Evolutionary conservation across 2,329 filamentous ascomycete genomes (phyloP).

Genomic region (Pseudopithomyces chartarum): DNA sequence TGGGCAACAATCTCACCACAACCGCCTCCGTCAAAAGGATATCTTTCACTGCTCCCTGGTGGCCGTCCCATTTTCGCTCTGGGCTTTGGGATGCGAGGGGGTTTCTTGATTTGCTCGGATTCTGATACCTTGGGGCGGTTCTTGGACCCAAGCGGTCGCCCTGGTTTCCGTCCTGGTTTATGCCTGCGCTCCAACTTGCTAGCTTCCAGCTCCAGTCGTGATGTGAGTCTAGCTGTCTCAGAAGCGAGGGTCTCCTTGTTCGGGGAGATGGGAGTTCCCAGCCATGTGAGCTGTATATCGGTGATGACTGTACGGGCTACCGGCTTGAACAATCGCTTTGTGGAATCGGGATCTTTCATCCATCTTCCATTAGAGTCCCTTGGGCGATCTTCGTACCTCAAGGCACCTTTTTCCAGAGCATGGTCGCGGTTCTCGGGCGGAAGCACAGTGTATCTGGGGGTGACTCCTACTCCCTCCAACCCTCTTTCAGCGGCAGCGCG

Average conservation of each 20-base stretch:
- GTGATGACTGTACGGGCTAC: conserved; percentile 25
- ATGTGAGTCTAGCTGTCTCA: conserved; percentile 27
- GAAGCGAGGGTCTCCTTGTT: conserved; percentile 27
- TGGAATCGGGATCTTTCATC: background rate
- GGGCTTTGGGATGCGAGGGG: background rate
- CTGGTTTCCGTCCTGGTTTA: background rate
- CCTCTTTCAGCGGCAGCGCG: conserved; percentile 64
- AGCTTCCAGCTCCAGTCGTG: conserved; percentile 1
- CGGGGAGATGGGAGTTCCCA: conserved; percentile 41
- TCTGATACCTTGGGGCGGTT: background rate
- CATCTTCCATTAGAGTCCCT: conserved; percentile 1
- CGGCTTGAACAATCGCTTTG: conserved; percentile 10
- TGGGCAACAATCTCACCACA: background rate
- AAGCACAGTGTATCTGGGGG: conserved; percentile 34
- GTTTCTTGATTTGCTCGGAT: too few relatives aligned
- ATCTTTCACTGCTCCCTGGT: background rate
- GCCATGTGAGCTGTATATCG: conserved; percentile 45
- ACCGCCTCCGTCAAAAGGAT: background rate
- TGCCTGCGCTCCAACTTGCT: too few relatives aligned
- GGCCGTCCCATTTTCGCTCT: background rate
- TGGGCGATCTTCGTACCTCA: conserved; percentile 10
- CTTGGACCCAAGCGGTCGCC: background rate
- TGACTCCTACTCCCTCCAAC: conserved; percentile 59
- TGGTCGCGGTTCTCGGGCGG: conserved; percentile 9
- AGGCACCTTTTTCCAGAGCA: background rate